phyloP scores from a whole-genome alignment of 306 rosid genomes.

The Rosa lucieae region DNA sequence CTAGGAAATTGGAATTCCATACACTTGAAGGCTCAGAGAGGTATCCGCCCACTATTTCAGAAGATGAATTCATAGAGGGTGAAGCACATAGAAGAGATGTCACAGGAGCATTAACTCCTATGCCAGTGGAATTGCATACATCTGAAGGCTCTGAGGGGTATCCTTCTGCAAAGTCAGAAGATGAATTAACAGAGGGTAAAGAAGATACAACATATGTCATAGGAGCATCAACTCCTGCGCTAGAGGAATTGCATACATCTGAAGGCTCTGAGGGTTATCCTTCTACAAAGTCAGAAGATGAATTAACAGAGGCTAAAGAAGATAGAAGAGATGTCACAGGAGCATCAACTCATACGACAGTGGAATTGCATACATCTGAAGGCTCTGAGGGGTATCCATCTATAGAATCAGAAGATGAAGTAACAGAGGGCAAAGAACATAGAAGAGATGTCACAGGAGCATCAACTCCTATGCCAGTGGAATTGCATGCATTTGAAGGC shows the following conservation, averaged over 20 bases:
- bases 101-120: constrained; percentile 24
- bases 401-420: not conserved
- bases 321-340: not conserved
- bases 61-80: constrained; percentile 23
- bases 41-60: constrained; percentile 26
- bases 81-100: constrained; percentile 25
- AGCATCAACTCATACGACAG: not conserved
- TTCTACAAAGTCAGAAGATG: constrained; percentile 10
- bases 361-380: constrained; percentile 28
- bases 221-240: constrained; percentile 17
- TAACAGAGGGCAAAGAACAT: not conserved
- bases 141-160: constrained; percentile 39
- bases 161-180: constrained; percentile 36
- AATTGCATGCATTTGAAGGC: constrained; percentile 21
- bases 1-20: not conserved
- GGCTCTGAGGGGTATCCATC: constrained; percentile 40
- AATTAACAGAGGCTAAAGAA: not conserved
- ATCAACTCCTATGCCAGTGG: not conserved
- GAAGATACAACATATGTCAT: constrained; percentile 26
- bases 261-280: constrained; percentile 35
- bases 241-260: constrained; percentile 22
- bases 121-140: constrained; percentile 23
- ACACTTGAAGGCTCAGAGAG: not conserved
- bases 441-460: not conserved
- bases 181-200: constrained; percentile 14